Base-by-base conservation (phyloP, 345 rosid species). In the Physaria fendleri region DNA sequence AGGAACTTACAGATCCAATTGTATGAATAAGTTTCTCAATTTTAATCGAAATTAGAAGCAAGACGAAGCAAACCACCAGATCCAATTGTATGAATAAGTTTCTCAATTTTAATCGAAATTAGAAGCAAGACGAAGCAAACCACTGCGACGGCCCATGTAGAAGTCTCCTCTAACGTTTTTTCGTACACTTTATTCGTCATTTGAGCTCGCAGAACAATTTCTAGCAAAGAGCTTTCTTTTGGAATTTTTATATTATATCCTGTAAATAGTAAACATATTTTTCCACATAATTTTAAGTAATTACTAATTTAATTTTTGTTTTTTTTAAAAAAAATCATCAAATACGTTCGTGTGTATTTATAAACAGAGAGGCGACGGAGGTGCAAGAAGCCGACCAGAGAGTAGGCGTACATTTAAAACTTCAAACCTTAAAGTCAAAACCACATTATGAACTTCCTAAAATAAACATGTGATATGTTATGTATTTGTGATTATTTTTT, bases 61-160 rank as follows among this genome's bases (percentile, higher is more conserved):
- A 56, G 64, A 85, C 2, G 62, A 85, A 78, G 66, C 90, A 87
- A 71, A 90, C 85, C 1, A 80, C 73, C n/a, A n/a, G n/a, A n/a
- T n/a, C n/a, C n/a, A n/a, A n/a, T n/a, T n/a, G 48, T 71, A 65
- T 84, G 79, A 32, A 90, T 62, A 27, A 80, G 52, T 42, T 79
- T 69, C 45, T 90, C 90, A 3, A 87, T 74, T 12, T 79, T 64
- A 38, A 85, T 49, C 17, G 90, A 85, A 15, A 77, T 17, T 0
- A 66, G 40, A 41, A 87, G 83, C 60, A 90, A 56, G 64, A 85
- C 2, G 62, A 85, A 78, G 66, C 90, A 87, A 71, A 90, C 85
- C 1, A 80, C 73, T 0, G 97, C 90, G 3, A 90, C 81, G 3
- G 93, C 93, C 97, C 97, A 90, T 33, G 95, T 90, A 5, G 95